Percentiles rank a stretch among this genome's conserved stretches.
Conservation (phyloP, 257 asterid species). For the Solanum peruvianum region DNA sequence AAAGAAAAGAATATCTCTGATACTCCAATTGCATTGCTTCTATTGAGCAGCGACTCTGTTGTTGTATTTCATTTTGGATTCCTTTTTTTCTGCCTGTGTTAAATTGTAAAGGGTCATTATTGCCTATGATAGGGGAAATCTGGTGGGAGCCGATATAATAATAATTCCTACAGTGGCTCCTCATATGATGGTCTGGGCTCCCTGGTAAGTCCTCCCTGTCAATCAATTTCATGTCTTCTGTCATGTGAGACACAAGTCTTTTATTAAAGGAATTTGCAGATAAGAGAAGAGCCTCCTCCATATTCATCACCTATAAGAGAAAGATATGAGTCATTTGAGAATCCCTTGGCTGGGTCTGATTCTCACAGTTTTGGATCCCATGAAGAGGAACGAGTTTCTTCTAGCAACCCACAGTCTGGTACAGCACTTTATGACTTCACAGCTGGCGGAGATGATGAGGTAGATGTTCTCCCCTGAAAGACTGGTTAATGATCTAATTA, state of each 20-base stretch:
- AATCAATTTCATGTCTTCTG: background rate
- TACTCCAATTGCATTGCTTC: background rate
- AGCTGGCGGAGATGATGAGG: slow-evolving; percentile 99
- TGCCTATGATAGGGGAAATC: slow-evolving; percentile 51
- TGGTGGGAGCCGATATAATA: slow-evolving; percentile 55
- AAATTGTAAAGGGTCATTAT: background rate
- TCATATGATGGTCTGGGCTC: slow-evolving; percentile 58
- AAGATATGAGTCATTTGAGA: slow-evolving; percentile 79
- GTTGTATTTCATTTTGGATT: background rate
- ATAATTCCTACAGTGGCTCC: slow-evolving; percentile 17
- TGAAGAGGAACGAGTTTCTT: slow-evolving; percentile 63
- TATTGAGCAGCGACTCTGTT: background rate
- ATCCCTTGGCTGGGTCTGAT: slow-evolving; percentile 79
- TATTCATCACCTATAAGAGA: slow-evolving; percentile 81
- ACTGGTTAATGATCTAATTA: background rate
- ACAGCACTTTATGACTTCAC: slow-evolving; percentile 95
- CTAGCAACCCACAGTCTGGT: slow-evolving; percentile 64
- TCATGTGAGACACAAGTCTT: slow-evolving; percentile 1
- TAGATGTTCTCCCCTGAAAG: slow-evolving; percentile 3
- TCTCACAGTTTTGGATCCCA: slow-evolving; percentile 49
- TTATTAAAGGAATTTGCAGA: slow-evolving; percentile 33
- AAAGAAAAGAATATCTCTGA: background rate
- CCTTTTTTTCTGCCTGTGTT: background rate
- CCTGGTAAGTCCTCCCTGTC: slow-evolving; percentile 41
- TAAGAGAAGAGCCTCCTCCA: slow-evolving; percentile 98